These are phyloP conservation scores for Wickerhamiella qilinensis DNA, from an alignment of 805 yeast genomes.

Conservation along the genomic window DNA sequence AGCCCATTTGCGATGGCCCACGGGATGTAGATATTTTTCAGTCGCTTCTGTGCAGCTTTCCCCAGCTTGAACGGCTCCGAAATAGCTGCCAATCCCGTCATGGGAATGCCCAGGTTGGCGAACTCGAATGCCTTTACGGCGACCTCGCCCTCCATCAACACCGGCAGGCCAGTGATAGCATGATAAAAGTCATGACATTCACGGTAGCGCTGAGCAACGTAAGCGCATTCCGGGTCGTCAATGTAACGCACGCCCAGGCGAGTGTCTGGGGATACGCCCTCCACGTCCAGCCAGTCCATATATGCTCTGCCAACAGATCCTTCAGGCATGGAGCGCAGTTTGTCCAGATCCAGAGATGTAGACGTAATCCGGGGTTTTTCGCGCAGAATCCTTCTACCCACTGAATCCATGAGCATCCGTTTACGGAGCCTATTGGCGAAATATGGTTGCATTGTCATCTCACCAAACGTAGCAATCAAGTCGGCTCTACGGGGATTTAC, in stretches of 20 bases:
- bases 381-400: constrained; percentile 61
- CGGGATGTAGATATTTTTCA: constrained; percentile 54
- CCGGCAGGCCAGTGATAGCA: constrained; percentile 77
- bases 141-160: constrained; percentile 90
- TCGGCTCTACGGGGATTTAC: constrained; percentile 26
- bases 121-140: constrained; percentile 86
- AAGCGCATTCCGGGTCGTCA: constrained; percentile 80
- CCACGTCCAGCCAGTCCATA: constrained; percentile 63
- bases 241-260: constrained; percentile 77
- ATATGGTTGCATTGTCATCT: constrained; percentile 64
- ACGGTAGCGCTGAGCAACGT: constrained; percentile 81
- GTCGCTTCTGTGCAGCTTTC: constrained; percentile 41
- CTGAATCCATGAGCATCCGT: constrained; percentile 58
- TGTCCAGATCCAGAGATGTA: constrained; percentile 44
- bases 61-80: constrained; percentile 72
- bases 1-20: constrained; percentile 73
- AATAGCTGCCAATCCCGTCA: constrained; percentile 88
- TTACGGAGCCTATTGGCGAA: constrained; percentile 46
- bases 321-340: constrained; percentile 41
- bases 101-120: constrained; percentile 82
- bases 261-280: constrained; percentile 88
- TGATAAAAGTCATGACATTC: constrained; percentile 97
- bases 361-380: constrained; percentile 78
- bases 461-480: constrained; percentile 42
- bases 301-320: constrained; percentile 70